A percentile compares a stretch with the other conserved stretches of the same genome.
Evolutionary conservation across 2,329 filamentous ascomycete genomes (phyloP).

Genomic region (Cladosporium sp.): DNA sequence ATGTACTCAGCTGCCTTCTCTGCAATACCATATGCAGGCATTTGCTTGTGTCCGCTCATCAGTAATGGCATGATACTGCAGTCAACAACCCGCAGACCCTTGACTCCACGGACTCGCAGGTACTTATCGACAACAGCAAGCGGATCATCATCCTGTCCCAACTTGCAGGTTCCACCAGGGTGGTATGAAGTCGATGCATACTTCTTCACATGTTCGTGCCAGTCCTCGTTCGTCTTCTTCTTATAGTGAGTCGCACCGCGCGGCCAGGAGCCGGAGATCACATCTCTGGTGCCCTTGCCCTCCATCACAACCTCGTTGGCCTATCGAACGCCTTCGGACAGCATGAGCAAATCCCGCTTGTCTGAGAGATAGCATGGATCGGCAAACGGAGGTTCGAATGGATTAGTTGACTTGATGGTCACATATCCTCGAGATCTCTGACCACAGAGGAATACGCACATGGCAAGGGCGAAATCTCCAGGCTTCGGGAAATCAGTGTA

Average conservation of each 20-base stretch:
- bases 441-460: constrained; percentile 59
- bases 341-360: constrained; percentile 58
- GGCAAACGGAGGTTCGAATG: constrained; percentile 55
- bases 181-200: constrained; percentile 56
- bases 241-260: constrained; percentile 52
- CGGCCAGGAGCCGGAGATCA: constrained; percentile 64
- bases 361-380: constrained; percentile 61
- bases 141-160: constrained; percentile 51
- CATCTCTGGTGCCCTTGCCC: constrained; percentile 57
- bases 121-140: constrained; percentile 56
- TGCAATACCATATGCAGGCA: constrained; percentile 60
- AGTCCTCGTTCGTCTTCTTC: constrained; percentile 57
- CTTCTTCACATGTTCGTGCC: constrained; percentile 58
- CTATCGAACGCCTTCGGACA: constrained; percentile 59
- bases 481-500: constrained; percentile 56
- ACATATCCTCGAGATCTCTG: constrained; percentile 60
- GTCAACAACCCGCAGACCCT: constrained; percentile 56
- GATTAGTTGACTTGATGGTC: constrained; percentile 50
- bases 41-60: constrained; percentile 56
- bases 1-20: constrained; percentile 57
- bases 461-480: constrained; percentile 57
- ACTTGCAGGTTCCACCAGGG: constrained; percentile 57
- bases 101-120: constrained; percentile 54
- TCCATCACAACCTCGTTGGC: constrained; percentile 62
- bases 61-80: constrained; percentile 55